These are phyloP conservation scores for Leccinum fallax DNA, from an alignment of 1,284 basidiomycete species.

Conservation along the genomic window DNA sequence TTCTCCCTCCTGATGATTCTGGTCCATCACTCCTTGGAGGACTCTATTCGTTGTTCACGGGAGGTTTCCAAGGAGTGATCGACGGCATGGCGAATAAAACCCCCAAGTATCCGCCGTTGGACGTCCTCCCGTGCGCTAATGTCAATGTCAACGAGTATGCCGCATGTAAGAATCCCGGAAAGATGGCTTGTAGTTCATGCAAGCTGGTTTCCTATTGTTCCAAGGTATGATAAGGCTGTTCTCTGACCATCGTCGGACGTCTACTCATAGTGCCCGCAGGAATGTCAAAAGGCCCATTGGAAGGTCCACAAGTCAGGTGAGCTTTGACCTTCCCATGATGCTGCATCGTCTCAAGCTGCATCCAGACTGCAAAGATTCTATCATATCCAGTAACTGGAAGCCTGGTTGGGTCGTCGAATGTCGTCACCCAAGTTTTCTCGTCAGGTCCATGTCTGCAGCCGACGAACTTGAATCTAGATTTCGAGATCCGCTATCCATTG, in stretches of 20 bases:
- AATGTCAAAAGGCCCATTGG: slow-evolving; percentile 31
- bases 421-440: slow-evolving; percentile 26
- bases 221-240: slow-evolving; percentile 23
- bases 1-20: slow-evolving; percentile 21
- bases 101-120: slow-evolving; percentile 23
- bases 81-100: slow-evolving; percentile 4
- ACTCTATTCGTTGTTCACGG: slow-evolving; percentile 7
- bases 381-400: slow-evolving; percentile 25
- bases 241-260: neutral
- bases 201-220: slow-evolving; percentile 46
- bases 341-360: neutral
- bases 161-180: slow-evolving; percentile 34
- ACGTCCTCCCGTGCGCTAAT: slow-evolving; percentile 32
- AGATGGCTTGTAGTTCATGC: slow-evolving; percentile 37
- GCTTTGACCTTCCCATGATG: neutral
- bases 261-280: slow-evolving; percentile 11
- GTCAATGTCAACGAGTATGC: slow-evolving; percentile 15
- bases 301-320: slow-evolving; percentile 28
- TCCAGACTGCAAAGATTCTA: slow-evolving; percentile 30
- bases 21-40: slow-evolving; percentile 8
- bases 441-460: slow-evolving; percentile 5
- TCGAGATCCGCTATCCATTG: slow-evolving; percentile 19
- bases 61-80: neutral
- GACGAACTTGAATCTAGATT: slow-evolving; percentile 12
- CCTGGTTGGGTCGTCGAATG: slow-evolving; percentile 27